Evolutionary conservation across 1,139 yeast species (phyloP).

Genomic region (Hyphopichia burtonii): DNA sequence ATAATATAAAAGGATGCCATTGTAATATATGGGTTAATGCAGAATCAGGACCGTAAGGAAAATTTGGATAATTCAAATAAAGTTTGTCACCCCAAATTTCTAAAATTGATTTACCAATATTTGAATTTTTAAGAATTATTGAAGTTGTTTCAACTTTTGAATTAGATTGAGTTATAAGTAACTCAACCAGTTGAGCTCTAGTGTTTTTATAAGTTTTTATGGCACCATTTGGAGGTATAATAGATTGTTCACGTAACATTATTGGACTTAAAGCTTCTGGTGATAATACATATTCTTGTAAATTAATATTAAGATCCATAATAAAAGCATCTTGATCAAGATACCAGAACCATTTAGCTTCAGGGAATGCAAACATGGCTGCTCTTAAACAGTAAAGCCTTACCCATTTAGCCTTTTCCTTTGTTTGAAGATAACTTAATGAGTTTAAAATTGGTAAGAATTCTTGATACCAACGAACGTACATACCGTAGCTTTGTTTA

Average conservation of each 20-base stretch:
- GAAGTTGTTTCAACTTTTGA: slow-evolving; percentile 63
- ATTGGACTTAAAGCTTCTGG: slow-evolving; percentile 57
- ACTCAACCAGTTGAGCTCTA: slow-evolving; percentile 50
- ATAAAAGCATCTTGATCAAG: slow-evolving; percentile 73
- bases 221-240: slow-evolving; percentile 64
- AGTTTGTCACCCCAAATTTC: slow-evolving; percentile 77
- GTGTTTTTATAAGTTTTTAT: slow-evolving; percentile 68
- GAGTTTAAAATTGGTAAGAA: slow-evolving; percentile 60
- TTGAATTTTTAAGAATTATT: slow-evolving; percentile 65
- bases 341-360: slow-evolving; percentile 83
- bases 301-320: slow-evolving; percentile 60
- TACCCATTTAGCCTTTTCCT: slow-evolving; percentile 54
- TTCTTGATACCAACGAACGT: slow-evolving; percentile 81
- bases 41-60: slow-evolving; percentile 59
- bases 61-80: slow-evolving; percentile 61
- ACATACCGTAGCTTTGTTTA: slow-evolving; percentile 70
- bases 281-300: slow-evolving; percentile 56
- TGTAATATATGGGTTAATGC: slow-evolving; percentile 81
- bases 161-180: slow-evolving; percentile 67
- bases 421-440: slow-evolving; percentile 31
- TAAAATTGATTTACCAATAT: slow-evolving; percentile 61
- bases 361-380: slow-evolving; percentile 85
- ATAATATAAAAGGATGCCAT: slow-evolving; percentile 86
- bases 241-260: slow-evolving; percentile 64
- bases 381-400: slow-evolving; percentile 63